Evolutionary conservation across 163 green algal genomes (phyloP).

Genomic region (Prototheca cutis): DNA sequence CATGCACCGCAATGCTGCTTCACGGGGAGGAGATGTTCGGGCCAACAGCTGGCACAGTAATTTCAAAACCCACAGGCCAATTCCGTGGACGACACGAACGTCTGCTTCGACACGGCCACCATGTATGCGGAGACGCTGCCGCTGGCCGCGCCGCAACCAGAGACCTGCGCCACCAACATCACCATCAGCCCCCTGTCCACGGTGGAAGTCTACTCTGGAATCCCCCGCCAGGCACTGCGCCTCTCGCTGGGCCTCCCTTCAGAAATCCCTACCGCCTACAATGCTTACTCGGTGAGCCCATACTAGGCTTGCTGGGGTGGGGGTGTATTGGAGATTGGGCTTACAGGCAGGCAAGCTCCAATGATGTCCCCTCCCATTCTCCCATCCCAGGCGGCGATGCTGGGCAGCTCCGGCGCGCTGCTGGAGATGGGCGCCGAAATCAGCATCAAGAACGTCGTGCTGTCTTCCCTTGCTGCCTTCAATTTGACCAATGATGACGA

Average conservation of each 20-base stretch:
- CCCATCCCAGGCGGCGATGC: neutral
- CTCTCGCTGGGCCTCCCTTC: neutral
- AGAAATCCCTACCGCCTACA: neutral
- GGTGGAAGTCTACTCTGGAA: neutral
- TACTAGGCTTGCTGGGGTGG: neutral
- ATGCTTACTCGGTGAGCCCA: neutral
- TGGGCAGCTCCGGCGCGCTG: neutral
- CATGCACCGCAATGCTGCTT: too few species aligned
- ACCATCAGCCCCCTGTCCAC: neutral
- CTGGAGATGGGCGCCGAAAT: neutral
- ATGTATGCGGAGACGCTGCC: slow-evolving; percentile 3
- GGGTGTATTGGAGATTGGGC: too few species aligned
- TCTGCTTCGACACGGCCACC: slow-evolving; percentile 2
- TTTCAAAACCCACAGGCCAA: too few species aligned
- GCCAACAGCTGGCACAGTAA: too few species aligned
- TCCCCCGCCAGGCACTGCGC: neutral
- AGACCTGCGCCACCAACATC: neutral
- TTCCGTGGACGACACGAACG: too few species aligned
- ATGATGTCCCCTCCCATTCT: too few species aligned
- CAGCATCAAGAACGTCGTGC: neutral
- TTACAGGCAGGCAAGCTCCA: too few species aligned
- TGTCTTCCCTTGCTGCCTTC: neutral
- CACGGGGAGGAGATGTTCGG: too few species aligned
- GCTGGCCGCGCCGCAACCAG: neutral
- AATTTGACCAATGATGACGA: neutral